A percentile compares a stretch with the other conserved stretches of the same genome.
Conservation (phyloP, 805 yeast genomes). For the Millerozyma acaciae region DNA sequence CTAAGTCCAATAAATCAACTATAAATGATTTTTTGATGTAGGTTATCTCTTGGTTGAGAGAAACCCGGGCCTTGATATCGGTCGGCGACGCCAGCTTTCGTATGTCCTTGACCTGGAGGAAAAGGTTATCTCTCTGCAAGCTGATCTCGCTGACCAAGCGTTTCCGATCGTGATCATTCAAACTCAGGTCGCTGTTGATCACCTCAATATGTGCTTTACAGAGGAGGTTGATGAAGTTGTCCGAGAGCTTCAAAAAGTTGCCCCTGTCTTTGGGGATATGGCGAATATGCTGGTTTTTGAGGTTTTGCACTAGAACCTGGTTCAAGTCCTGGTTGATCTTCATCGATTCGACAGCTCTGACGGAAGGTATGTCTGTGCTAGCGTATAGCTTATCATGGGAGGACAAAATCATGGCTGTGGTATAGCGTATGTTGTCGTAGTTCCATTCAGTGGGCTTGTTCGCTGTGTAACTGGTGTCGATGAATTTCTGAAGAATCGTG, state of each 20-base stretch:
- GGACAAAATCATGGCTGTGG: constrained; percentile 12
- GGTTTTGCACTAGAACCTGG: no score
- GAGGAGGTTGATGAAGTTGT: constrained; percentile 13
- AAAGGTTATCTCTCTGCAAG: constrained; percentile 1
- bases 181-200: constrained; percentile 4
- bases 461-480: not conserved
- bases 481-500: constrained; percentile 16
- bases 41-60: constrained; percentile 16
- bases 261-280: constrained; percentile 11
- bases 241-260: constrained; percentile 19
- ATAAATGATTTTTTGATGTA: constrained; percentile 20
- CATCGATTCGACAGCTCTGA: no score
- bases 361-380: no score
- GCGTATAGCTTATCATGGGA: constrained; percentile 13
- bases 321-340: no score
- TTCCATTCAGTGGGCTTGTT: constrained; percentile 2
- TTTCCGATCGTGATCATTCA: not conserved
- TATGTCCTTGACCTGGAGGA: constrained; percentile 3
- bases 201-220: constrained; percentile 12
- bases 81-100: constrained; percentile 6
- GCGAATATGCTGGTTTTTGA: no score
- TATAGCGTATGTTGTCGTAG: constrained; percentile 9
- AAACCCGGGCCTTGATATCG: constrained; percentile 8
- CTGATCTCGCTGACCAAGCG: constrained; percentile 1
- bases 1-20: constrained; percentile 16